A percentile compares a stretch with the other conserved stretches of the same genome.
Evolutionary conservation across 2,329 filamentous ascomycete species (phyloP).

Genomic region (Sphaerulina populicola): DNA sequence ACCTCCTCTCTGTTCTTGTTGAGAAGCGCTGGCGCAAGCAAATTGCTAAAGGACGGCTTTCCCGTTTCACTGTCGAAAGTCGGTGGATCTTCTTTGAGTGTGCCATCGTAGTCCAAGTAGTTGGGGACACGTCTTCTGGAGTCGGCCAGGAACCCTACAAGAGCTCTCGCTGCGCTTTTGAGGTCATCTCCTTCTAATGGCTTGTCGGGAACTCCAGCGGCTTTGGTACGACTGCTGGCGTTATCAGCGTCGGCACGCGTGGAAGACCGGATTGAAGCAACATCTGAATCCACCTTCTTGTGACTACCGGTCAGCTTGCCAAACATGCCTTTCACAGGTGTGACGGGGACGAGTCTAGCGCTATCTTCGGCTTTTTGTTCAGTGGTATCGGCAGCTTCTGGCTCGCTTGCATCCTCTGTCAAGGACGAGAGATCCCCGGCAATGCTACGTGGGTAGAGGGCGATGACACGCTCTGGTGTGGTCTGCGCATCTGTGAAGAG

Average conservation of each 20-base stretch:
- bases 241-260: conserved; percentile 51
- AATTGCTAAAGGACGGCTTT: conserved; percentile 39
- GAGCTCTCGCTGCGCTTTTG: conserved; percentile 67
- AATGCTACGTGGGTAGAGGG: conserved; percentile 73
- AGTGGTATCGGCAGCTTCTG: conserved; percentile 36
- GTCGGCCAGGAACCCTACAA: conserved; percentile 82
- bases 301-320: conserved; percentile 40
- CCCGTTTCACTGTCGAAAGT: conserved; percentile 35
- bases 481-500: conserved; percentile 85
- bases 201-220: conserved; percentile 40
- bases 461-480: conserved; percentile 79
- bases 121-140: conserved; percentile 60
- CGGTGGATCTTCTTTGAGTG: conserved; percentile 49
- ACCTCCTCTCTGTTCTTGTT: conserved; percentile 33
- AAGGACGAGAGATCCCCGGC: conserved; percentile 68
- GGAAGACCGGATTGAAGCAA: conserved; percentile 53
- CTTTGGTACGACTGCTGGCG: conserved; percentile 45
- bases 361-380: conserved; percentile 26
- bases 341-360: conserved; percentile 29
- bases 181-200: conserved; percentile 72
- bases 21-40: conserved; percentile 28
- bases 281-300: conserved; percentile 43
- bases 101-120: conserved; percentile 52
- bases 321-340: conserved; percentile 39
- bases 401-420: conserved; percentile 36